phyloP scores from a whole-genome alignment of 495 filamentous ascomycete genomes.

The Lepraria neglecta region DNA sequence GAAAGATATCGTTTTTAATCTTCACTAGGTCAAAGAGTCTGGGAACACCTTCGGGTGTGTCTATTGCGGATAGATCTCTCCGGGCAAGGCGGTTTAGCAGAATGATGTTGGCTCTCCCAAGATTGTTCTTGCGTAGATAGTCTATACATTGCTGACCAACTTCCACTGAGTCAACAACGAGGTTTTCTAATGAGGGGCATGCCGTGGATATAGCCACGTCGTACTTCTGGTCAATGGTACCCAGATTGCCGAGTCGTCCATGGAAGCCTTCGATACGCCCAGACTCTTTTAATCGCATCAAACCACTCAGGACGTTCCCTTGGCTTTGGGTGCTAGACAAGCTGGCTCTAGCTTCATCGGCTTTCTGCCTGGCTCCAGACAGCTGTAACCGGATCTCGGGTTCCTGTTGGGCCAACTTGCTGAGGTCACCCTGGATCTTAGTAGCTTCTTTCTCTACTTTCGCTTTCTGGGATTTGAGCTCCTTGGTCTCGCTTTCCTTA shows the following conservation, averaged over 20 bases:
- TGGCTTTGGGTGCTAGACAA: slow-evolving; percentile 83
- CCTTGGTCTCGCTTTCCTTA: slow-evolving; percentile 70
- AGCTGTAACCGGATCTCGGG: slow-evolving; percentile 73
- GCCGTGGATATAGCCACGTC: slow-evolving; percentile 97
- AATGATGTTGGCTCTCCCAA: slow-evolving; percentile 96
- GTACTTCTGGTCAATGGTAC: slow-evolving; percentile 89
- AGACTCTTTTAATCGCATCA: slow-evolving; percentile 93
- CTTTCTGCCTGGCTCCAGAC: slow-evolving; percentile 83
- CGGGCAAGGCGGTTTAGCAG: slow-evolving; percentile 78
- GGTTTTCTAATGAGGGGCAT: slow-evolving; percentile 83
- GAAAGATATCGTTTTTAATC: slow-evolving; percentile 77
- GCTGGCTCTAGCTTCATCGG: slow-evolving; percentile 88
- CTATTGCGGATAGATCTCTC: slow-evolving; percentile 67
- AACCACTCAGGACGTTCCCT: slow-evolving; percentile 80
- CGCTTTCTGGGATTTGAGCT: slow-evolving; percentile 64
- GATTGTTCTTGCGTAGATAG: slow-evolving; percentile 92
- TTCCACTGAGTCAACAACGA: slow-evolving; percentile 92
- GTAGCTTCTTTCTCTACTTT: slow-evolving; percentile 67
- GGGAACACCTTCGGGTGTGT: slow-evolving; percentile 87
- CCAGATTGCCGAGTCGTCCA: slow-evolving; percentile 88
- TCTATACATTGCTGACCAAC: slow-evolving; percentile 96
- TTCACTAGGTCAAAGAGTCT: slow-evolving; percentile 89
- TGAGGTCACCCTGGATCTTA: slow-evolving; percentile 62
- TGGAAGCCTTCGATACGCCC: slow-evolving; percentile 96
- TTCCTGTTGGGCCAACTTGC: slow-evolving; percentile 66